phyloP scores from a whole-genome alignment of 2,329 filamentous ascomycete genomes.

The Penicillium occitanis region DNA sequence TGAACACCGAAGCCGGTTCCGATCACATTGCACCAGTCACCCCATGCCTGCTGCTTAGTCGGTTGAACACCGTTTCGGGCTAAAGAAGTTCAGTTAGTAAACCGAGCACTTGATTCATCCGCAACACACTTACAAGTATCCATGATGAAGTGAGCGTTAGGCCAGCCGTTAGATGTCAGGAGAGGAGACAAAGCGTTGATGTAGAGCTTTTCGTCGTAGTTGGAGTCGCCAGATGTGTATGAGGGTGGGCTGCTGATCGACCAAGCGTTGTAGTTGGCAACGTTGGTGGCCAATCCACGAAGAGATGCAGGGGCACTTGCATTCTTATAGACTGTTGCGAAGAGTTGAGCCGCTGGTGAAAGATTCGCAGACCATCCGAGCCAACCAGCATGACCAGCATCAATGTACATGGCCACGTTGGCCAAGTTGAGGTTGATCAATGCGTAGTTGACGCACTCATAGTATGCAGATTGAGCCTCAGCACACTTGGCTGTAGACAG shows the following conservation, averaged over 20 bases:
- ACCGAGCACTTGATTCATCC: neutral
- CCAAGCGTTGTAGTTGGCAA: constrained; percentile 61
- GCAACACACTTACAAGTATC: constrained; percentile 48
- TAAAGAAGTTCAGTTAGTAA: constrained; percentile 25
- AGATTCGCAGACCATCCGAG: constrained; percentile 64
- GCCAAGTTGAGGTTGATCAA: constrained; percentile 57
- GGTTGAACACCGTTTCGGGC: constrained; percentile 64
- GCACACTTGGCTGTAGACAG: constrained; percentile 55
- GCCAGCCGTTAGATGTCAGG: constrained; percentile 45
- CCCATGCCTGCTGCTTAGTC: constrained; percentile 57
- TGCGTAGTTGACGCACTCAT: constrained; percentile 57
- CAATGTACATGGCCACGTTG: constrained; percentile 65
- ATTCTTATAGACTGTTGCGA: constrained; percentile 48
- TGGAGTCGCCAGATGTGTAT: constrained; percentile 48
- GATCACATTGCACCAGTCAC: constrained; percentile 67
- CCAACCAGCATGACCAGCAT: constrained; percentile 64
- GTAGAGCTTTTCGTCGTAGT: constrained; percentile 56
- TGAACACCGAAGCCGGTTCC: constrained; percentile 64
- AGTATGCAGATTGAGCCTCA: constrained; percentile 55
- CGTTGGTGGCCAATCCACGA: constrained; percentile 58
- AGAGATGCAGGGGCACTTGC: constrained; percentile 50
- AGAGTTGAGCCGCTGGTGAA: constrained; percentile 51
- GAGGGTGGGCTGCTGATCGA: constrained; percentile 46
- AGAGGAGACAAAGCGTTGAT: constrained; percentile 54
- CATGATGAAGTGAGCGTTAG: constrained; percentile 57